Conservation (phyloP, 2,329 filamentous ascomycete genomes). For the Claviceps sp. region DNA sequence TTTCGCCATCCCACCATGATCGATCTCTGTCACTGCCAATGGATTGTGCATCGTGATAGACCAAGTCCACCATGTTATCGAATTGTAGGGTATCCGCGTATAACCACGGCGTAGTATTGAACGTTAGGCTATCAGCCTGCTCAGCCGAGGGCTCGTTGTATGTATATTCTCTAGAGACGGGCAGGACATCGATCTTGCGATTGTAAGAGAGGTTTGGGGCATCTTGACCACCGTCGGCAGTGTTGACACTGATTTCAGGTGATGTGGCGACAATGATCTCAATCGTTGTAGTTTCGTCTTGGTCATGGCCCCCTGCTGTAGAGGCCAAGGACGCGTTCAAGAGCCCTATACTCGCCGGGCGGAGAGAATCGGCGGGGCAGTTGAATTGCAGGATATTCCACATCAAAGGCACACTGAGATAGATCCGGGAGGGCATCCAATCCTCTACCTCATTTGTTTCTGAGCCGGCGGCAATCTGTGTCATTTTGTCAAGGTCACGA, state of each 20-base stretch:
- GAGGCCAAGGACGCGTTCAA: constrained; percentile 29
- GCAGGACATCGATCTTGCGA: constrained; percentile 11
- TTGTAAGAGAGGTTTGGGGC: constrained; percentile 29
- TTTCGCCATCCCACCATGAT: constrained; percentile 28
- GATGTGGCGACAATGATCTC: constrained; percentile 39
- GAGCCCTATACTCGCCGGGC: constrained; percentile 23
- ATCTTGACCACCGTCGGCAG: constrained; percentile 35
- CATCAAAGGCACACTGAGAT: constrained; percentile 38
- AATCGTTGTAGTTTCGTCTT: constrained; percentile 24
- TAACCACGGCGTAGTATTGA: constrained; percentile 29
- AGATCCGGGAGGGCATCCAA: constrained; percentile 38
- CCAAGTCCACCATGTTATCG: constrained; percentile 23
- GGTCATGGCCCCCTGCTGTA: constrained; percentile 15
- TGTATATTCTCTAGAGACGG: constrained; percentile 12
- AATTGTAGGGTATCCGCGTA: constrained; percentile 29
- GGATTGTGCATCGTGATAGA: constrained; percentile 17
- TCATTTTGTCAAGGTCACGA: constrained; percentile 33
- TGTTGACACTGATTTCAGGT: constrained; percentile 37
- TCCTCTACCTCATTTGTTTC: constrained; percentile 34
- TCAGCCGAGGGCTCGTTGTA: constrained; percentile 19
- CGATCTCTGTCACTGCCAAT: constrained; percentile 13
- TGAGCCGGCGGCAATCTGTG: constrained; percentile 32
- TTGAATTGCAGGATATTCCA: constrained; percentile 38
- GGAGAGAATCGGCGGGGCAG: constrained; percentile 23
- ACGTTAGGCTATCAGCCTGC: constrained; percentile 22